Evolutionary conservation across 164 flowering plant genomes (phyloP).

Genomic region (Sedum album): DNA sequence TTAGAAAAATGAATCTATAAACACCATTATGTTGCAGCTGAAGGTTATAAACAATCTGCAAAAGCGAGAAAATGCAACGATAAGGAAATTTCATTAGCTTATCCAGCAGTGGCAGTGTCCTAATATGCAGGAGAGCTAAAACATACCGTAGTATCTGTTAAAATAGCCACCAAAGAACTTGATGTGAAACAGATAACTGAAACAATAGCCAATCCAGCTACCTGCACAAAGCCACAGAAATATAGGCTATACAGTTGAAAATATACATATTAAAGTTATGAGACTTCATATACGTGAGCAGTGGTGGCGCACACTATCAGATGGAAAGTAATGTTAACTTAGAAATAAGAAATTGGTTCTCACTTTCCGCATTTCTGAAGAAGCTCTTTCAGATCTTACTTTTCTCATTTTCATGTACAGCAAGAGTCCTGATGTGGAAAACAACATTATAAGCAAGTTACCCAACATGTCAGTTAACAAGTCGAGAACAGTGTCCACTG

Average conservation of each 20-base stretch:
- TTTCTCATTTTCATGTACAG: constrained; percentile 66
- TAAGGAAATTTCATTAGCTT: constrained; percentile 3
- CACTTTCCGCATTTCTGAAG: constrained; percentile 83
- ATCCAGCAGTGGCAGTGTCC: background rate
- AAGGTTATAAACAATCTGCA: constrained; percentile 64
- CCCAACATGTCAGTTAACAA: background rate
- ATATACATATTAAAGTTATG: background rate
- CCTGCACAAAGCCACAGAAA: constrained; percentile 33
- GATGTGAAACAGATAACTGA: constrained; percentile 74
- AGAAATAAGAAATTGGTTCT: background rate
- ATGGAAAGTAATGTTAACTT: background rate
- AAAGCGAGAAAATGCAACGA: background rate
- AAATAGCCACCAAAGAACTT: constrained; percentile 56
- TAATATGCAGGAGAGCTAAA: background rate
- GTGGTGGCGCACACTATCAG: background rate
- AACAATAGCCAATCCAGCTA: constrained; percentile 71
- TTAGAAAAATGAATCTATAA: constrained; percentile 35
- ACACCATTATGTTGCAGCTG: constrained; percentile 26
- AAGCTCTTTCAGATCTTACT: constrained; percentile 71
- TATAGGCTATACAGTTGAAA: background rate
- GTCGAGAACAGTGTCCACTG: no score
- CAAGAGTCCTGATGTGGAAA: constrained; percentile 36
- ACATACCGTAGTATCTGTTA: constrained; percentile 73
- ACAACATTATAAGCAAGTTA: background rate
- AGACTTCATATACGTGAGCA: background rate